Conservation (phyloP, 2,329 filamentous ascomycete species). For the Tolypocladium sp. region DNA sequence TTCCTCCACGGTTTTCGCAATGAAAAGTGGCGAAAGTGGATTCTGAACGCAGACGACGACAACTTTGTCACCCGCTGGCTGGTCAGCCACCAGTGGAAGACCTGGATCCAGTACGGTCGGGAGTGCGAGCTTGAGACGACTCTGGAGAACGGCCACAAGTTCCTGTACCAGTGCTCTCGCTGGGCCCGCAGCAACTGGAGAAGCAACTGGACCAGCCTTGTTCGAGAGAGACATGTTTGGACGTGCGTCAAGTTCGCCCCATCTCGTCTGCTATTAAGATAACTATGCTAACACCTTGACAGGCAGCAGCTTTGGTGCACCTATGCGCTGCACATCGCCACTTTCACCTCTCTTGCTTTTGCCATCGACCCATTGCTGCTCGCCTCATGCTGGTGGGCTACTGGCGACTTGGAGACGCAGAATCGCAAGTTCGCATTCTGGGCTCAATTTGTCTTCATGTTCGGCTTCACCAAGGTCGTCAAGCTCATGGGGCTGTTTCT, state of each 20-base stretch:
- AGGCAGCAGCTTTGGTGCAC: conserved; percentile 91
- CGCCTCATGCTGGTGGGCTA: conserved; percentile 59
- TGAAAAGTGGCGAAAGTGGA: conserved; percentile 81
- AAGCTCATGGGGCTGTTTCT: conserved; percentile 83
- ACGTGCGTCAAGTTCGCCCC: conserved; percentile 37
- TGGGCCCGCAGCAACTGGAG: conserved; percentile 98
- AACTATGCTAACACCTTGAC: neutral
- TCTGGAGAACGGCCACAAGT: conserved; percentile 79
- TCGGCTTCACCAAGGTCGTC: conserved; percentile 77
- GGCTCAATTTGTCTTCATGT: conserved; percentile 64
- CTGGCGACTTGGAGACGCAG: conserved; percentile 46
- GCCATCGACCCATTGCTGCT: conserved; percentile 67
- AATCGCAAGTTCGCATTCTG: conserved; percentile 47
- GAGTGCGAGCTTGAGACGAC: conserved; percentile 91
- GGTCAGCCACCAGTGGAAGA: conserved; percentile 86
- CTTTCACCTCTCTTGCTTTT: conserved; percentile 81
- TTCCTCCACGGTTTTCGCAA: conserved; percentile 88
- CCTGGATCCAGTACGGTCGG: conserved; percentile 86
- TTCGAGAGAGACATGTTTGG: conserved; percentile 77
- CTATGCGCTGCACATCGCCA: conserved; percentile 87
- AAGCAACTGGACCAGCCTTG: conserved; percentile 87
- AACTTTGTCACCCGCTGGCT: conserved; percentile 98
- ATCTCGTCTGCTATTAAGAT: neutral
- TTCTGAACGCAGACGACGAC: conserved; percentile 92
- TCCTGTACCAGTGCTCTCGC: conserved; percentile 84